Percentiles rank a stretch among this genome's conserved stretches.
phyloP scores from a whole-genome alignment of 495 filamentous ascomycete genomes.

The Hypoxylon crocopeplum region DNA sequence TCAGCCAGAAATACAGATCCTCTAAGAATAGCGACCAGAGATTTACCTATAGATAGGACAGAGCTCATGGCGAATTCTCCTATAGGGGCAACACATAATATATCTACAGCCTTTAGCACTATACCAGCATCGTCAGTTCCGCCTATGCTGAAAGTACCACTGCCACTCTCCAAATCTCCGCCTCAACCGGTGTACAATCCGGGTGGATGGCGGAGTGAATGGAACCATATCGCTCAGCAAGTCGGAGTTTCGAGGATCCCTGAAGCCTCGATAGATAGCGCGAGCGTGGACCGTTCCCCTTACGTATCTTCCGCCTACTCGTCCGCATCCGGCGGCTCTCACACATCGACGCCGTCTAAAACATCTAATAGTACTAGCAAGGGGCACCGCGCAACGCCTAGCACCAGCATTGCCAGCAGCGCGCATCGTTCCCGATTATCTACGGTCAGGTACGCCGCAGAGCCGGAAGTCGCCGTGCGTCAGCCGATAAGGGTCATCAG shows the following conservation, averaged over 20 bases:
- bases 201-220: slow-evolving; percentile 38
- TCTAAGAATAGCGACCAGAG: slow-evolving; percentile 3
- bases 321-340: neutral
- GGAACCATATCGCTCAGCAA: slow-evolving; percentile 28
- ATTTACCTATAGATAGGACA: slow-evolving; percentile 15
- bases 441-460: slow-evolving; percentile 37
- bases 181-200: slow-evolving; percentile 35
- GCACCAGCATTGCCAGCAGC: slow-evolving; percentile 36
- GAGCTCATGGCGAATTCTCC: slow-evolving; percentile 37
- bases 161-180: slow-evolving; percentile 19
- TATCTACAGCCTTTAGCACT: neutral
- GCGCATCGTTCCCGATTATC: slow-evolving; percentile 34
- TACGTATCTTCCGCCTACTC: slow-evolving; percentile 9
- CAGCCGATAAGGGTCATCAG: slow-evolving; percentile 37
- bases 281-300: neutral
- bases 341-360: neutral
- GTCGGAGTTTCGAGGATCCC: neutral
- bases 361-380: neutral
- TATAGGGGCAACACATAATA: slow-evolving; percentile 16
- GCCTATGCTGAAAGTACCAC: slow-evolving; percentile 9
- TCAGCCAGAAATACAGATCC: neutral
- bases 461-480: slow-evolving; percentile 40
- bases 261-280: neutral
- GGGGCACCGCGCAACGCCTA: slow-evolving; percentile 28
- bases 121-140: slow-evolving; percentile 7